These are phyloP conservation scores for Aureobasidium pullulans DNA, from an alignment of 2,329 filamentous ascomycete species.

Conservation along the genomic window DNA sequence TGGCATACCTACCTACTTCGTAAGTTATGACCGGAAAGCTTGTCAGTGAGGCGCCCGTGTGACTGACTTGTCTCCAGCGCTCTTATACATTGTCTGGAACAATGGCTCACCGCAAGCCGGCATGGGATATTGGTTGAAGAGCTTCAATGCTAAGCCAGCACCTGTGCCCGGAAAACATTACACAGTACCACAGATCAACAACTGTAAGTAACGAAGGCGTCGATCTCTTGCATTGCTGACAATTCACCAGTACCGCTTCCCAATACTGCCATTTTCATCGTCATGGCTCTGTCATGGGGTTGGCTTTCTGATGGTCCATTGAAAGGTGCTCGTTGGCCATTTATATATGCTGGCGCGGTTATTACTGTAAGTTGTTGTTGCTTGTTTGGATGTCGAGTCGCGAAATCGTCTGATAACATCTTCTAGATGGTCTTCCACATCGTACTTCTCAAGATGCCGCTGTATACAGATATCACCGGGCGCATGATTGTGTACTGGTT, in stretches of 20 bases:
- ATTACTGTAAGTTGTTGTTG: not conserved
- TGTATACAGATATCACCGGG: not conserved
- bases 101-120: conserved; percentile 9
- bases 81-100: conserved; percentile 10
- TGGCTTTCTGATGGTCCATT: conserved; percentile 6
- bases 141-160: conserved; percentile 5
- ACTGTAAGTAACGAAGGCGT: not conserved
- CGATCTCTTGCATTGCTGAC: not conserved
- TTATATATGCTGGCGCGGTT: conserved; percentile 1
- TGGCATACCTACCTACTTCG: conserved; percentile 13
- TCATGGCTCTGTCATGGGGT: conserved; percentile 5
- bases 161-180: not conserved
- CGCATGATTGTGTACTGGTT: conserved; percentile 7
- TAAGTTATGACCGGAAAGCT: not conserved
- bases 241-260: not conserved
- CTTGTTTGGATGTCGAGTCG: not conserved
- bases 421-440: conserved; percentile 4
- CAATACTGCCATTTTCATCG: not conserved
- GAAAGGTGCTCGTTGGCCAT: conserved; percentile 10
- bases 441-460: conserved; percentile 4
- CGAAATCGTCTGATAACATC: not conserved
- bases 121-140: conserved; percentile 15
- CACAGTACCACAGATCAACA: conserved; percentile 13
- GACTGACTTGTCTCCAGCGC: not conserved
- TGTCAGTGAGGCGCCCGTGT: not conserved